Evolutionary conservation across 495 filamentous ascomycete genomes (phyloP), one percentile per base, ranked within the genome.

Genomic region (Penicillium salamii): DNA sequence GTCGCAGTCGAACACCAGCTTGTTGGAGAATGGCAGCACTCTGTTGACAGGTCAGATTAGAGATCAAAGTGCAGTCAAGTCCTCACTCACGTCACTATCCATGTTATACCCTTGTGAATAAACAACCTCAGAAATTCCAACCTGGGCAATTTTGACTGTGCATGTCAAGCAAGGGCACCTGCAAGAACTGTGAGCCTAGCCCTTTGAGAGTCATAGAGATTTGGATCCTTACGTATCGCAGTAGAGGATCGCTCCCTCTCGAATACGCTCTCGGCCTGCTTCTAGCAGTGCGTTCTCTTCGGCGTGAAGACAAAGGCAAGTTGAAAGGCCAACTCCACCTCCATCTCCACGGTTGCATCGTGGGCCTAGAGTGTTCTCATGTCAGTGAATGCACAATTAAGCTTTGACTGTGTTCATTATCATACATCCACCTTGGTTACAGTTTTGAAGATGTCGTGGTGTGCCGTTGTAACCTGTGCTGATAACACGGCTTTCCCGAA

Each of bases 401-500:
- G 11, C 13, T 40, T 40, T 23, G 4, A 17, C 9, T 24, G 23
- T 28, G 21, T 34, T 21, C 15, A 21, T 12, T 5, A 23, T 59
- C 78, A 49, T 69, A 84, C 93, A 98, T 50, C 93, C 93, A 52
- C 93, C 93, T 65, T 95, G 90, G 52, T 86, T 91, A 70, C 93
- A 98, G 60, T 98, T 98, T 43, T 63, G 75, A 51, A 97, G 71
- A 37, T 90, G 82, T 33, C 93, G 76, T 2, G 93, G 91, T 9
- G 93, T 97, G 29, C 93, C 93, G 68, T 98, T 98, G 66, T 98
- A 98, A n/a, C 93, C 93, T 0, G 93, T 97, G 54, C 86, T 88
- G 33, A 97, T 90, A 48, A 98, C 93, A 49, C 91, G 78, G 51
- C 83, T 84, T 53, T 90, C 87, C 55, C 90, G 78, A 7, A 97